These are phyloP conservation scores for Cubamyces lactineus DNA, from an alignment of 768 basidiomycete genomes.

Conservation along the genomic window DNA sequence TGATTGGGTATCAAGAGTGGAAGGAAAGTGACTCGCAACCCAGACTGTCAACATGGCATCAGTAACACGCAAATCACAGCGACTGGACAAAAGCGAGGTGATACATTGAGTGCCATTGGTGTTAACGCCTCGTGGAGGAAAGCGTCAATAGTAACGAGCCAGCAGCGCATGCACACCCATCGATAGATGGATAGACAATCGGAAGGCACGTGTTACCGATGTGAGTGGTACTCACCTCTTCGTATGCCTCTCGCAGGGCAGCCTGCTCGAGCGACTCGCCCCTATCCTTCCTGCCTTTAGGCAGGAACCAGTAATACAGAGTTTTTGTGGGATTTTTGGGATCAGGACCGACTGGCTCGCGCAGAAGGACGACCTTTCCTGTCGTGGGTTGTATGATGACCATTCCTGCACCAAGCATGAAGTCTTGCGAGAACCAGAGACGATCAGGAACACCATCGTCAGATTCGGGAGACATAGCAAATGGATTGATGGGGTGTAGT, in stretches of 20 bases:
- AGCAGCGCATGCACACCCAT: not conserved
- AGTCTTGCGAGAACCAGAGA: slow-evolving; percentile 52
- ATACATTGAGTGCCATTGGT: not conserved
- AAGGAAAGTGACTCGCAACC: slow-evolving; percentile 50
- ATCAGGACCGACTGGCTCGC: slow-evolving; percentile 38
- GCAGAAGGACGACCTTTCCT: slow-evolving; percentile 53
- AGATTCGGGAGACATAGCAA: slow-evolving; percentile 43
- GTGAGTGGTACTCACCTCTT: slow-evolving; percentile 50
- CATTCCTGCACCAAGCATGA: slow-evolving; percentile 64
- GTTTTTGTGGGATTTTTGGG: not conserved
- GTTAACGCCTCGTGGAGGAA: too few relatives aligned
- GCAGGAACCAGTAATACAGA: slow-evolving; percentile 52
- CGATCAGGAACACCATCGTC: slow-evolving; percentile 46
- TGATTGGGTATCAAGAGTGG: slow-evolving; percentile 46
- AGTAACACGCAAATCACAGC: not conserved
- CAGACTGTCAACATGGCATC: slow-evolving; percentile 42
- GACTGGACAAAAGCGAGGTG: not conserved
- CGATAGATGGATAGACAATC: not conserved
- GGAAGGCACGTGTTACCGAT: not conserved
- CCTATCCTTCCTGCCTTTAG: slow-evolving; percentile 66
- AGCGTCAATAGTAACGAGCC: not conserved
- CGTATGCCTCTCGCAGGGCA: slow-evolving; percentile 66
- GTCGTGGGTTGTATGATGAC: slow-evolving; percentile 64
- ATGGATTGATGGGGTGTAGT: not conserved
- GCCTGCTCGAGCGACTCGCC: slow-evolving; percentile 64